These are phyloP conservation scores for Trifolium pratense DNA, from an alignment of 306 rosid genomes.

Conservation along the genomic window DNA sequence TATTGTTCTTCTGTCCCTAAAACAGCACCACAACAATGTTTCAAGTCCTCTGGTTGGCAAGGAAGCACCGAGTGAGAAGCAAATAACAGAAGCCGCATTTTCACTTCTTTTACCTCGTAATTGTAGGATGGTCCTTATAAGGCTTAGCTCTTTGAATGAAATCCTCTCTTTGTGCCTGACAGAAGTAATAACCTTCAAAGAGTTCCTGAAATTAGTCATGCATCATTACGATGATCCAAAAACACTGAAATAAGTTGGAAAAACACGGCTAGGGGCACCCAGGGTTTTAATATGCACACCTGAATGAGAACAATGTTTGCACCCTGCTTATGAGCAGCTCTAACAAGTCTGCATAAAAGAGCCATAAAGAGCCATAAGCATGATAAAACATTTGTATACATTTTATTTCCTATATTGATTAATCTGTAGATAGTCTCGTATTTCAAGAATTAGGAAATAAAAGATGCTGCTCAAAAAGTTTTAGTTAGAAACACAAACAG, in stretches of 20 bases:
- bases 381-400: slow-evolving; percentile 28
- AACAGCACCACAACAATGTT: slow-evolving; percentile 18
- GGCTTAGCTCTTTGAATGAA: slow-evolving; percentile 86
- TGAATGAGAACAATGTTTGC: slow-evolving; percentile 89
- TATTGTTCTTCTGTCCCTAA: slow-evolving; percentile 19
- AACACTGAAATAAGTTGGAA: slow-evolving; percentile 22
- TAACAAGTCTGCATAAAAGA: slow-evolving; percentile 68
- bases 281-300: slow-evolving; percentile 52
- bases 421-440: background rate
- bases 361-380: slow-evolving; percentile 31
- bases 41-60: slow-evolving; percentile 30
- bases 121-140: slow-evolving; percentile 82
- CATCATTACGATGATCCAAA: slow-evolving; percentile 33
- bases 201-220: slow-evolving; percentile 67
- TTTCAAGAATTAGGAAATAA: slow-evolving; percentile 7
- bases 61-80: slow-evolving; percentile 14
- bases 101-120: slow-evolving; percentile 60
- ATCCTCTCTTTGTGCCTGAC: slow-evolving; percentile 94
- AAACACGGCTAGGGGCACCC: slow-evolving; percentile 6
- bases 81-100: slow-evolving; percentile 33
- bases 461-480: background rate
- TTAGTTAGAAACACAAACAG: background rate
- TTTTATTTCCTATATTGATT: slow-evolving; percentile 15
- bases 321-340: slow-evolving; percentile 85
- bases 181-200: slow-evolving; percentile 94